Conservation (phyloP, 2,329 filamentous ascomycete species). For the Xylariaceae sp. region DNA sequence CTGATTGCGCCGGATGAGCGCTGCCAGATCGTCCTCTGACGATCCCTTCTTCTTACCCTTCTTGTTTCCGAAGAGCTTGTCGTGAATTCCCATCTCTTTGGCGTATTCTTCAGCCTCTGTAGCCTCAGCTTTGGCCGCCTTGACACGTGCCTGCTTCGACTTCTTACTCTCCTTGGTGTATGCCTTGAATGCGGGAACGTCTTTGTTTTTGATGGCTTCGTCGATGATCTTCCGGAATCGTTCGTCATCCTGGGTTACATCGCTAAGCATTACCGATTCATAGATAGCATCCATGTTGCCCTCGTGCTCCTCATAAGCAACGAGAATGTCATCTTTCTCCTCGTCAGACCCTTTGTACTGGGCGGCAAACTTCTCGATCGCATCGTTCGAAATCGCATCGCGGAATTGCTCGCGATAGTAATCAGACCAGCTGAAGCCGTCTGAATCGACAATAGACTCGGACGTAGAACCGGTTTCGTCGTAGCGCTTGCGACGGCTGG, state of each 20-base stretch:
- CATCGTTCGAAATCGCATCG: conserved; percentile 66
- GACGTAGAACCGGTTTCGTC: conserved; percentile 85
- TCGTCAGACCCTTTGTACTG: conserved; percentile 84
- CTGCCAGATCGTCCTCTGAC: conserved; percentile 57
- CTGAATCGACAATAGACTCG: conserved; percentile 69
- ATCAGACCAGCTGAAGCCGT: conserved; percentile 83
- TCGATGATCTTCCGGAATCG: conserved; percentile 79
- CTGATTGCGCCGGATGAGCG: conserved; percentile 69
- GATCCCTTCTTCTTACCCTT: conserved; percentile 42
- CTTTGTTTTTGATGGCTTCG: conserved; percentile 64
- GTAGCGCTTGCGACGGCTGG: conserved; percentile 74
- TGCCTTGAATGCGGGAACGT: conserved; percentile 59
- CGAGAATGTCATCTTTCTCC: conserved; percentile 71
- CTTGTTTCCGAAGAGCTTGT: conserved; percentile 57
- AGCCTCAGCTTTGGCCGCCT: conserved; percentile 60
- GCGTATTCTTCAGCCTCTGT: conserved; percentile 69
- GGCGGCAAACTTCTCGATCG: conserved; percentile 68
- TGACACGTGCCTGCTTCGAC: conserved; percentile 53
- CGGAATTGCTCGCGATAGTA: conserved; percentile 84
- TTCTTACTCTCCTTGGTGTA: conserved; percentile 72
- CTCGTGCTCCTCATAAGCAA: conserved; percentile 65
- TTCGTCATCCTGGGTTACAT: conserved; percentile 77
- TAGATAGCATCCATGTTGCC: conserved; percentile 77
- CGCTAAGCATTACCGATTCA: conserved; percentile 78
- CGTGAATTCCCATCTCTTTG: conserved; percentile 68